These are phyloP conservation scores for Solanum chilense DNA, from an alignment of 257 asterid species.

Conservation along the genomic window DNA sequence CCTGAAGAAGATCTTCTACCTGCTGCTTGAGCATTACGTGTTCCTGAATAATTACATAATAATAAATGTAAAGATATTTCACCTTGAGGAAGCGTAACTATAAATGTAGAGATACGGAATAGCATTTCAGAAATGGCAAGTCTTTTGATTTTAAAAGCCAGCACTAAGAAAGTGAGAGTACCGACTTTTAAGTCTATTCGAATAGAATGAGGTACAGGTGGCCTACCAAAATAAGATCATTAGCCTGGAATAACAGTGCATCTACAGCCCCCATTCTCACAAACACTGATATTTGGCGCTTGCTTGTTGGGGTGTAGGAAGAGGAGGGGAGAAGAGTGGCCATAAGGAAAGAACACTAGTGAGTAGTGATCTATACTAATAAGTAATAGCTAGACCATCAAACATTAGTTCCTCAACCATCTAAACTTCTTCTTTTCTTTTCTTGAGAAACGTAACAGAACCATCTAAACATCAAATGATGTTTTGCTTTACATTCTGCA, in stretches of 20 bases:
- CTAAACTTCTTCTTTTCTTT: not conserved
- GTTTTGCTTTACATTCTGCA: not conserved
- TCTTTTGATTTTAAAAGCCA: not conserved
- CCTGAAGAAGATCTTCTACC: constrained; percentile 58
- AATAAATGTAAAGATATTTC: not conserved
- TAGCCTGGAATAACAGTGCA: not conserved
- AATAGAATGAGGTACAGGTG: not conserved
- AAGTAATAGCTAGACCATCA: not conserved
- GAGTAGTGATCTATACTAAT: not conserved
- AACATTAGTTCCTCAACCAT: not conserved
- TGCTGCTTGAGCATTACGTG: constrained; percentile 61
- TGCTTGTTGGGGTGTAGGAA: not conserved
- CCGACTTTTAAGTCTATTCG: not conserved
- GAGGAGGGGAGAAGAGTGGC: not conserved
- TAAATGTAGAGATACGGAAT: not conserved
- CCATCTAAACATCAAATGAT: not conserved
- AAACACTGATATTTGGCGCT: not conserved
- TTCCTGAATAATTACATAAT: constrained; percentile 35
- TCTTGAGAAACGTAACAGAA: not conserved
- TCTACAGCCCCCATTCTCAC: not conserved
- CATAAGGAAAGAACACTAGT: not conserved
- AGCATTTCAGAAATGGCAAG: not conserved
- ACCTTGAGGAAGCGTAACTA: not conserved
- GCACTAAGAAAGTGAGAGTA: not conserved
- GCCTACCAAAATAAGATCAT: not conserved